phyloP scores from a whole-genome alignment of 805 yeast species.

The Pichia gijzeniarum region DNA sequence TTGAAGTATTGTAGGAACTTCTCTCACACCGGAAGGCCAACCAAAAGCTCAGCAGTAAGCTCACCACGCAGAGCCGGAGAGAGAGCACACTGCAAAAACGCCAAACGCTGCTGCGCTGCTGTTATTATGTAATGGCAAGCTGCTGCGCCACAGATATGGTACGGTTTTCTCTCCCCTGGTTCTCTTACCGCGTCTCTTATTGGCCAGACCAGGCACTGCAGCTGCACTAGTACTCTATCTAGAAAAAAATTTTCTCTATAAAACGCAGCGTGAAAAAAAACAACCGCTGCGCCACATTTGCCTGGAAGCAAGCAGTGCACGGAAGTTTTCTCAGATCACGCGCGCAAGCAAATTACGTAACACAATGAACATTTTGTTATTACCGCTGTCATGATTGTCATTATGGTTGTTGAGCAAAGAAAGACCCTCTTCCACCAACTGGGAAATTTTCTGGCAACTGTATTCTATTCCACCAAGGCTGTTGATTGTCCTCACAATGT shows the following conservation, averaged over 20 bases:
- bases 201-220: not conserved
- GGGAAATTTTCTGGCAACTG: not conserved
- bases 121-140: not conserved
- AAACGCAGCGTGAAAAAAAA: too few species aligned
- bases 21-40: too few species aligned
- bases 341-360: too few species aligned
- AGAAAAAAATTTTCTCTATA: too few species aligned
- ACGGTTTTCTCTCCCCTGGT: not conserved
- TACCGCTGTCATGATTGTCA: too few species aligned
- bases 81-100: too few species aligned
- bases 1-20: too few species aligned
- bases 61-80: not conserved
- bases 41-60: not conserved
- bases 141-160: conserved; percentile 1
- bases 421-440: not conserved
- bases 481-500: not conserved
- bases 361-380: too few species aligned
- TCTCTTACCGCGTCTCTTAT: not conserved
- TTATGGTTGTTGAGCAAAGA: not conserved
- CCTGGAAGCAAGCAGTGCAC: too few species aligned
- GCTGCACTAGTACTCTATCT: not conserved
- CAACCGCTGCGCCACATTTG: too few species aligned
- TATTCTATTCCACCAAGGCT: not conserved
- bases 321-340: too few species aligned
- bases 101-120: not conserved